Conservation (phyloP, 805 yeast genomes). For the Saccharomycopsis babjevae region DNA sequence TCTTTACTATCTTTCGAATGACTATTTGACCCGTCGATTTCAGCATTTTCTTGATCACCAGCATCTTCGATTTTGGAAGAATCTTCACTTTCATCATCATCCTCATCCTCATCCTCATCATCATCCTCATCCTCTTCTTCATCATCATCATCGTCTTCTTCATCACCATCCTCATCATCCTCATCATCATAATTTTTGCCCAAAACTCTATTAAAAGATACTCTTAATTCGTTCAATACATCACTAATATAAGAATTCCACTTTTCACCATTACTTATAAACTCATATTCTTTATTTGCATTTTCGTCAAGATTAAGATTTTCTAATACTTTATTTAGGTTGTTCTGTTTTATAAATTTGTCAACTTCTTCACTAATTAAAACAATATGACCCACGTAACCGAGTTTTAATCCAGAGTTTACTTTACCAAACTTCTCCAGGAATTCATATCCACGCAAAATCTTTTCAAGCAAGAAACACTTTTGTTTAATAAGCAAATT, state of each 20-base stretch:
- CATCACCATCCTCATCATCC: conserved; percentile 8
- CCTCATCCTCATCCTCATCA: conserved; percentile 24
- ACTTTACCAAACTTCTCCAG: conserved; percentile 52
- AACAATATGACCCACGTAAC: conserved; percentile 96
- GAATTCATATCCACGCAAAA: conserved; percentile 53
- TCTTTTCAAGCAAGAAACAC: conserved; percentile 42
- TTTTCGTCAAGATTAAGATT: conserved; percentile 22
- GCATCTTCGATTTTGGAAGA: conserved; percentile 28
- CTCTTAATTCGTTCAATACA: conserved; percentile 78
- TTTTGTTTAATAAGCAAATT: conserved; percentile 52
- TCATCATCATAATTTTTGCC: conserved; percentile 38
- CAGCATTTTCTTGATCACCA: conserved; percentile 26
- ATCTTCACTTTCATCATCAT: conserved; percentile 27
- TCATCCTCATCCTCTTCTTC: conserved; percentile 27
- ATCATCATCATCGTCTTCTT: conserved; percentile 31
- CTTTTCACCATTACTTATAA: conserved; percentile 33
- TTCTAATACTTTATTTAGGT: conserved; percentile 22
- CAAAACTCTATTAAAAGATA: conserved; percentile 84
- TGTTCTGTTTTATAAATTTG: conserved; percentile 52
- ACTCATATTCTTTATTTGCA: conserved; percentile 31
- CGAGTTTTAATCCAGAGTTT: conserved; percentile 56
- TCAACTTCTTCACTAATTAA: conserved; percentile 92
- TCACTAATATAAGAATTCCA: conserved; percentile 83
- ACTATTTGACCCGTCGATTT: conserved; percentile 11
- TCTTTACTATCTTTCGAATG: conserved; percentile 22